A percentile compares a stretch with the other conserved stretches of the same genome.
Evolutionary conservation across 78 protist genomes (phyloP).

Genomic region (Blattamonas nauphoetae): DNA sequence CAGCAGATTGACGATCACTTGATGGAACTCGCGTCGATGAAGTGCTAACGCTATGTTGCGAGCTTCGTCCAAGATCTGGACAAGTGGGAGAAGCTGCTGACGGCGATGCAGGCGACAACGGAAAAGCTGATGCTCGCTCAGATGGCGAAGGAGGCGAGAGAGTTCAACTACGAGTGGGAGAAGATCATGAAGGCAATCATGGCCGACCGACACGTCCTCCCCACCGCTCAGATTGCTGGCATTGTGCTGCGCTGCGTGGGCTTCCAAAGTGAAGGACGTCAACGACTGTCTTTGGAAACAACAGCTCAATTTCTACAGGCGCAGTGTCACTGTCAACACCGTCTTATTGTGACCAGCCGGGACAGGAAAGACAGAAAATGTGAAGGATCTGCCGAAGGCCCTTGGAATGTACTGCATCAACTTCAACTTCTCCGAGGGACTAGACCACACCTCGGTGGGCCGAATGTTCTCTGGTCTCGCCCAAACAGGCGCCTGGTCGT

Average conservation of each 20-base stretch:
- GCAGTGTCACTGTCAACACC: not conserved
- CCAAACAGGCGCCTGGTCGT: constrained; percentile 31
- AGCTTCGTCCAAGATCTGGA: constrained; percentile 51
- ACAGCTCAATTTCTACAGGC: constrained; percentile 66
- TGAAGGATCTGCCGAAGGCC: constrained; percentile 69
- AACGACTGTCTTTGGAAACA: constrained; percentile 57
- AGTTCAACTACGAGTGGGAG: constrained; percentile 51
- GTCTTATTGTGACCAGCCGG: constrained; percentile 85
- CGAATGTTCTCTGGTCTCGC: constrained; percentile 58
- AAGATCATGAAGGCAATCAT: not conserved
- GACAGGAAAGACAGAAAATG: constrained; percentile 82
- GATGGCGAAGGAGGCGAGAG: constrained; percentile 51
- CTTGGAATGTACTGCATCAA: constrained; percentile 55
- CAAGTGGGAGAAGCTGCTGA: constrained; percentile 57
- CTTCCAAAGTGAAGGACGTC: constrained; percentile 6
- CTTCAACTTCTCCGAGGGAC: constrained; percentile 68
- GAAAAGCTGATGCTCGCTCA: constrained; percentile 55
- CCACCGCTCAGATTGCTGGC: not conserved
- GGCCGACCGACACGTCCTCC: not conserved
- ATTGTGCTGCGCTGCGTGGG: not conserved
- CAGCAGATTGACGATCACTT: constrained; percentile 49
- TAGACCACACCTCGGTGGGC: constrained; percentile 57
- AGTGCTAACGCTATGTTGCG: constrained; percentile 39
- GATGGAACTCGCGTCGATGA: constrained; percentile 46
- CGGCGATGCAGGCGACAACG: constrained; percentile 47